Base-by-base conservation (phyloP, 192 early-diverging fungal genomes). In the Martensiomyces pterosporus region DNA sequence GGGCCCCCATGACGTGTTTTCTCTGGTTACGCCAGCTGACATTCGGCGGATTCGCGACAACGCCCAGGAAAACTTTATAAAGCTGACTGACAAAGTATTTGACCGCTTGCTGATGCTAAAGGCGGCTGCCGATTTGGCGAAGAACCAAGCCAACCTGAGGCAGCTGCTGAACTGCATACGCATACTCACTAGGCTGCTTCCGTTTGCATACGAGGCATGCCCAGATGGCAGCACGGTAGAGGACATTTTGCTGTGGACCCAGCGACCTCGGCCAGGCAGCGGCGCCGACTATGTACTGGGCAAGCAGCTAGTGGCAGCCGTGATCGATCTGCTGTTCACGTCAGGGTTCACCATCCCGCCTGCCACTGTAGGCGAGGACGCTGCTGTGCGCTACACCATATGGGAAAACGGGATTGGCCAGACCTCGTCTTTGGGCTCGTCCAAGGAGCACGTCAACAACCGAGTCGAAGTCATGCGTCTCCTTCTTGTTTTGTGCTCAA, bases 81-180 rank as follows among this genome's bases (percentile, higher is more conserved):
- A 83, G 15, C 65, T 93, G 15, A 55, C 93, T 24, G 64, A 76
- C 42, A 89, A 88, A 77, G 86, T 90, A 33, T 60, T 87, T 33
- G 75, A 74, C 35, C 80, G 67, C 8, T 56, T 87, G 45, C 52
- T 79, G 32, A 33, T 57, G 3, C 54, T 83, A 9, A 67, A 81
- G 15, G 55, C 68, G 9, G 58, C 77, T 13, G 75, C 67, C 16
- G 78, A 81, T 23, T 73, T 80, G 39, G 52, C 75, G 0, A 73
- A 61, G 25, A 52, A 17, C 7, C 67, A 77, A n/a, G 70, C 77
- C 24, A 80, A 79, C 23, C 68, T 66, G 5, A 71, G 64, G 25
- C 84, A 91, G 35, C 65, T 89, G 24, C 55, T 90, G 3, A 96
- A 94, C 67, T 90, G 88, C 52, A 59, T 87, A 16, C 84, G 93